Evolutionary conservation across 176 grass and related monocot species (phyloP).

Genomic region (sorghum (Sorghum bicolor)): Sorghum_bicolor_NCBIv3 NC_012872.2:52177001-52177500

Average conservation of each 20-base stretch:
- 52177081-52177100: background rate
- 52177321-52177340: conserved; percentile 67
- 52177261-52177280: background rate
- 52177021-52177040: background rate
- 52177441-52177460: background rate
- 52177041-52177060: background rate
- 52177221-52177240: background rate
- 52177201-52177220: background rate
- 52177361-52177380: conserved; percentile 53
- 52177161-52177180: background rate
- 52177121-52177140: background rate
- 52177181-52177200: background rate
- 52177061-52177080: background rate
- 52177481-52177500: background rate
- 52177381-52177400: conserved; percentile 65
- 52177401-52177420: conserved; percentile 65
- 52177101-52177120: background rate
- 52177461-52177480: background rate
- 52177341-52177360: conserved; percentile 53
- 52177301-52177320: conserved; percentile 74
- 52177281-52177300: conserved; percentile 75
- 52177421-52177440: background rate
- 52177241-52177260: background rate
- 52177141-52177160: background rate
- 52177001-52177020: background rate